Conservation (phyloP, 805 yeast genomes). For the Saccharomycopsis sp. region DNA sequence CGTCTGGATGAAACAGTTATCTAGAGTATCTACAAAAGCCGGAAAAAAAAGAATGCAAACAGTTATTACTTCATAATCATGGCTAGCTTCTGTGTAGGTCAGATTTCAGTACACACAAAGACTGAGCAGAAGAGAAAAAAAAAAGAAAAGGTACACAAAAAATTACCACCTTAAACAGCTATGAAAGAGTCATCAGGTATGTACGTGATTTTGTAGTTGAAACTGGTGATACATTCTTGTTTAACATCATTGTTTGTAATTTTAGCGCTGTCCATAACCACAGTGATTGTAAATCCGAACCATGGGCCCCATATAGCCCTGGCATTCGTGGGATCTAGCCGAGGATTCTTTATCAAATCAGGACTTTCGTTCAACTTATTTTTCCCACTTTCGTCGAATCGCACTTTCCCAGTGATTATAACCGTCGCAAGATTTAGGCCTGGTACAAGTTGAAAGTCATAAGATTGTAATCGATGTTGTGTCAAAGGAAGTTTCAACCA, state of each 20-base stretch:
- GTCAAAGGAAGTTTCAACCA: constrained; percentile 37
- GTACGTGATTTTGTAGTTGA: constrained; percentile 61
- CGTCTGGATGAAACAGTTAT: too few relatives aligned
- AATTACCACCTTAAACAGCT: constrained; percentile 4
- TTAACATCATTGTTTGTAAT: constrained; percentile 29
- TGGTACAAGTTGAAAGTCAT: constrained; percentile 40
- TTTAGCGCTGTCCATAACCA: constrained; percentile 46
- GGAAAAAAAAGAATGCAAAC: too few relatives aligned
- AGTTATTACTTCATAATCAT: too few relatives aligned
- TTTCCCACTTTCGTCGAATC: constrained; percentile 71
- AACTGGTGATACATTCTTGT: constrained; percentile 46
- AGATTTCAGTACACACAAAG: constrained; percentile 18
- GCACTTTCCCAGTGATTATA: constrained; percentile 45
- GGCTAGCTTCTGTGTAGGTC: too few relatives aligned
- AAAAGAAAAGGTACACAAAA: neutral
- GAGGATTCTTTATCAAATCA: constrained; percentile 33
- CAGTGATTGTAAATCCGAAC: constrained; percentile 57
- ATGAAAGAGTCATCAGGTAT: constrained; percentile 48
- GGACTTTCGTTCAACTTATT: constrained; percentile 61
- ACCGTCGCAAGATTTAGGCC: constrained; percentile 16
- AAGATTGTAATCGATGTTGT: constrained; percentile 35
- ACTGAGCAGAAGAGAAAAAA: neutral
- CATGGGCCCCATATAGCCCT: constrained; percentile 62
- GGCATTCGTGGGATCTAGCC: constrained; percentile 17
- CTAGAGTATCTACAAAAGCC: too few relatives aligned